Evolutionary conservation across 306 rosid species (phyloP).

Genomic region (Quercus bicolor): DNA sequence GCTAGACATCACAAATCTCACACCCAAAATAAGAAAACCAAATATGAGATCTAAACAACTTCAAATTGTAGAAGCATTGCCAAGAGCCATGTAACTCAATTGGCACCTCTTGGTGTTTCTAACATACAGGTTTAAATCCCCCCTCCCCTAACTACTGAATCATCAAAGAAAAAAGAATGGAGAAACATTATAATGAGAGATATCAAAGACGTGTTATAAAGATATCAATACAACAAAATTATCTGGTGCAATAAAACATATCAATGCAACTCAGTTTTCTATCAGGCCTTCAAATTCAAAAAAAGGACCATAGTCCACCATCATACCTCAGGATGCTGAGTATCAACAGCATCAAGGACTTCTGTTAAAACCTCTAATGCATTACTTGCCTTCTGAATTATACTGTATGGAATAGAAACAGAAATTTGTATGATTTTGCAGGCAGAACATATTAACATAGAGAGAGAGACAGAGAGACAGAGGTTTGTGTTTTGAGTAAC

Average conservation of each 20-base stretch:
- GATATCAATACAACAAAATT: neutral
- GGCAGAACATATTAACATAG: neutral
- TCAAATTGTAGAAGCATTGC: neutral
- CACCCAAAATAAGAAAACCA: neutral
- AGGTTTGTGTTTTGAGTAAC: neutral
- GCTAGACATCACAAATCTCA: neutral
- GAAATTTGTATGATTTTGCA: slow-evolving; percentile 4
- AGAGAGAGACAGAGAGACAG: neutral
- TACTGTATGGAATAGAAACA: slow-evolving; percentile 48
- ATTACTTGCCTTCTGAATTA: slow-evolving; percentile 79
- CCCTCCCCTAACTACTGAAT: too few relatives aligned
- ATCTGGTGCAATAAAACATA: neutral
- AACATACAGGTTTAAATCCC: too few relatives aligned
- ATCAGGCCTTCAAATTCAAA: neutral
- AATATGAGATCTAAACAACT: neutral
- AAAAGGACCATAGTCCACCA: slow-evolving; percentile 11
- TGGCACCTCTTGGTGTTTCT: too few relatives aligned
- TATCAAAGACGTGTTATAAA: neutral
- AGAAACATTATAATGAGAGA: neutral
- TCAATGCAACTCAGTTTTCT: neutral
- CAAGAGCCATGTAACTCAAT: too few relatives aligned
- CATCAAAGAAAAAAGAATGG: too few relatives aligned
- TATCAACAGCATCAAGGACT: slow-evolving; percentile 83
- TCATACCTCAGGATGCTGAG: slow-evolving; percentile 74
- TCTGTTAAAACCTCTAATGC: slow-evolving; percentile 78